Evolutionary conservation across 2,329 filamentous ascomycete species (phyloP).

Genomic region (Amauroascus verrucosus): DNA sequence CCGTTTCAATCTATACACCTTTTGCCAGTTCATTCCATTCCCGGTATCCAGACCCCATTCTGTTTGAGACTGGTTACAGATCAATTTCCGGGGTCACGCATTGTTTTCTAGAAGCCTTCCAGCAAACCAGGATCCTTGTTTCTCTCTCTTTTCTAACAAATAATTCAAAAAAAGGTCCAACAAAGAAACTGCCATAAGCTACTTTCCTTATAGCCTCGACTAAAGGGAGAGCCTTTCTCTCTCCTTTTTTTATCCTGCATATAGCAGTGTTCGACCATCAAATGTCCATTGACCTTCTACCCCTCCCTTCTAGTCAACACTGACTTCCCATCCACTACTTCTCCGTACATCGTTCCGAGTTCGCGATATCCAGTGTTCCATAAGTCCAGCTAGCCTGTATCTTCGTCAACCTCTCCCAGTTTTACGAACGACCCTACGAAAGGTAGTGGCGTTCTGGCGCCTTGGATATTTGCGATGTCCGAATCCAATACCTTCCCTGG

Average conservation of each 20-base stretch:
- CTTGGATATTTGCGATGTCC: slow-evolving; percentile 5
- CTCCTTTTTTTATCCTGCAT: too few relatives aligned
- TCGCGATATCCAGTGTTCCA: background rate
- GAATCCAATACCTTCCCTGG: slow-evolving; percentile 9
- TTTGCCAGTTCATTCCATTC: background rate
- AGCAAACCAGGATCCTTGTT: slow-evolving; percentile 3
- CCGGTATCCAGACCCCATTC: background rate
- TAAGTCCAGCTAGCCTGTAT: too few relatives aligned
- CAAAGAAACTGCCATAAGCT: background rate
- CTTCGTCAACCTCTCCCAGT: background rate
- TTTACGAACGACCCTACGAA: background rate
- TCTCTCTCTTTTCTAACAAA: background rate
- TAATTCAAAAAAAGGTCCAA: background rate
- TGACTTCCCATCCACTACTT: background rate
- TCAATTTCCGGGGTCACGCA: background rate
- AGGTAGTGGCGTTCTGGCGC: background rate
- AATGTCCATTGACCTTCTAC: background rate
- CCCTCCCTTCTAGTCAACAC: background rate
- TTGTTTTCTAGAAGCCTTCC: slow-evolving; percentile 5
- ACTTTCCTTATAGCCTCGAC: background rate
- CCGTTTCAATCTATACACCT: background rate
- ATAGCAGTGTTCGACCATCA: background rate
- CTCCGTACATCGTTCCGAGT: background rate
- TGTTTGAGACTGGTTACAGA: slow-evolving; percentile 3
- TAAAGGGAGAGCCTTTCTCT: too few relatives aligned